Conservation (phyloP, 306 rosid genomes). For the Ormosia emarginata region DNA sequence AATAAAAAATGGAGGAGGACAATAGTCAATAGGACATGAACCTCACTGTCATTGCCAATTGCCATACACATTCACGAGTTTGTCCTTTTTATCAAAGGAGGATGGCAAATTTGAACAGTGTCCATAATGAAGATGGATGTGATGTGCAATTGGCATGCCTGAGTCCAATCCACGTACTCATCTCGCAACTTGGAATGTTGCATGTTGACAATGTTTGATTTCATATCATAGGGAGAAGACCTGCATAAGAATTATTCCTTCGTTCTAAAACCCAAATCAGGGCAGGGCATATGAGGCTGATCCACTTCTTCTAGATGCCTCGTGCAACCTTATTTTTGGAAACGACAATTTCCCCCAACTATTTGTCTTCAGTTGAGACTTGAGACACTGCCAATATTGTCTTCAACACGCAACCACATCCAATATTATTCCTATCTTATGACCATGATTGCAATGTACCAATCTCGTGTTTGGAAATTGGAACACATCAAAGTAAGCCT, state of each 20-base stretch:
- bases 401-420: background rate
- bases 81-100: conserved; percentile 24
- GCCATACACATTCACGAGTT: background rate
- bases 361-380: background rate
- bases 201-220: background rate
- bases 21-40: background rate
- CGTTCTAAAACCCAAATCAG: background rate
- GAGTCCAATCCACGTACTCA: background rate
- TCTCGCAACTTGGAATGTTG: background rate
- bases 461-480: background rate
- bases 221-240: background rate
- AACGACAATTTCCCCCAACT: background rate
- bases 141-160: background rate
- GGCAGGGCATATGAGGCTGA: background rate
- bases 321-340: background rate
- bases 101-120: conserved; percentile 7
- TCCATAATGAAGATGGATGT: background rate
- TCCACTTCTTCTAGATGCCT: too few relatives aligned
- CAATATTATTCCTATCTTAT: too few relatives aligned
- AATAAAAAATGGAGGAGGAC: background rate
- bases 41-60: background rate
- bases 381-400: background rate
- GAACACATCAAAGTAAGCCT: background rate
- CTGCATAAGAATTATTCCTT: background rate
- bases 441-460: background rate